Percentiles rank a stretch among this genome's conserved stretches.
phyloP scores from a whole-genome alignment of 148 eudicot genomes.

The Limonium bicolor region DNA sequence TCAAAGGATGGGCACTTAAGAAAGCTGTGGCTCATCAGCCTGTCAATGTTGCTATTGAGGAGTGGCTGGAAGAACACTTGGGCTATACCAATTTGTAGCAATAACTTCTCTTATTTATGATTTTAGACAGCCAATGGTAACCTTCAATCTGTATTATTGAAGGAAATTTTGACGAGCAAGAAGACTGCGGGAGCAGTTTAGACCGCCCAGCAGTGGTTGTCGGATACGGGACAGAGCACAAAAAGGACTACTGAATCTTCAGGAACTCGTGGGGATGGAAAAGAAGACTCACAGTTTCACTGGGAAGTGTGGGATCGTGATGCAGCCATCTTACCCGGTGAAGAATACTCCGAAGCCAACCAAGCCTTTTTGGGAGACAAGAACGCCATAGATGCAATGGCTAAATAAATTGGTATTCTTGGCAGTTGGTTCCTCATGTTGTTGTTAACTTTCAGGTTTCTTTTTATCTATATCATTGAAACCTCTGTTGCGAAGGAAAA shows the following conservation, averaged over 20 bases:
- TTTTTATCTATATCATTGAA: too few relatives aligned
- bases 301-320: too few relatives aligned
- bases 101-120: not conserved
- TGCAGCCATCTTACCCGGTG: too few relatives aligned
- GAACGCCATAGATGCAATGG: conserved; percentile 2
- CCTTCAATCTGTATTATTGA: not conserved
- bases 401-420: too few relatives aligned
- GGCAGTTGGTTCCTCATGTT: too few relatives aligned
- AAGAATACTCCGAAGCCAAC: too few relatives aligned
- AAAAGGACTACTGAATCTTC: conserved; percentile 59
- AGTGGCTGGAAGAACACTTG: conserved; percentile 50
- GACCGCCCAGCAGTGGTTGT: conserved; percentile 78
- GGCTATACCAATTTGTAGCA: conserved; percentile 47
- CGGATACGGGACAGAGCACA: conserved; percentile 55
- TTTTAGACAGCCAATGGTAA: not conserved
- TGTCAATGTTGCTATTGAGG: conserved; percentile 76
- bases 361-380: conserved; percentile 11
- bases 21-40: too few relatives aligned
- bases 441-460: too few relatives aligned
- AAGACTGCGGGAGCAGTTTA: conserved; percentile 53
- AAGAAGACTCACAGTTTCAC: too few relatives aligned
- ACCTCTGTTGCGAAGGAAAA: too few relatives aligned
- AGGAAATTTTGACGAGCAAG: conserved; percentile 54
- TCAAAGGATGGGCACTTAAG: conserved; percentile 48
- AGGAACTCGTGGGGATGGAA: conserved; percentile 78